These are phyloP conservation scores for Ustulina deusta DNA, from an alignment of 2,329 filamentous ascomycete genomes.

Conservation along the genomic window DNA sequence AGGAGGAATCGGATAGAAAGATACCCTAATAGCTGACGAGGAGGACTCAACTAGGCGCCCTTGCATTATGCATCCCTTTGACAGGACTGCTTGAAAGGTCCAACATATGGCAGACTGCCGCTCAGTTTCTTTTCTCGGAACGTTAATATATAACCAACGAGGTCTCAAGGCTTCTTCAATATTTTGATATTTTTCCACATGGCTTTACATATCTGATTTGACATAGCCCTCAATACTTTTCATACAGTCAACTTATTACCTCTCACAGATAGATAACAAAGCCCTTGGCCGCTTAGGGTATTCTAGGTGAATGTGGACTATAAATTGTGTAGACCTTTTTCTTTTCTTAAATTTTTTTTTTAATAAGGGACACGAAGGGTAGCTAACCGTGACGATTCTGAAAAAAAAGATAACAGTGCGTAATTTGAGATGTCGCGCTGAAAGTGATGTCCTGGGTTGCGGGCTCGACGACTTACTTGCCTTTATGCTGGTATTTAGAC, in stretches of 20 bases:
- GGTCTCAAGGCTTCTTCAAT: not conserved
- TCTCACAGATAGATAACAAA: not conserved
- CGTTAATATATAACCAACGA: constrained; percentile 13
- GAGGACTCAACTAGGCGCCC: constrained; percentile 1
- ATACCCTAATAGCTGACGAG: constrained; percentile 22
- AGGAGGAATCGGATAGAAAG: constrained; percentile 8
- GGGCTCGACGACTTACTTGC: too few relatives aligned
- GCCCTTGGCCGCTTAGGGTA: too few relatives aligned
- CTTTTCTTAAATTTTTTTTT: too few relatives aligned
- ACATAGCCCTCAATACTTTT: too few relatives aligned
- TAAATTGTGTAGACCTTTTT: too few relatives aligned
- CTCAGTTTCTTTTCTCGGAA: not conserved
- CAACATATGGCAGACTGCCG: constrained; percentile 3
- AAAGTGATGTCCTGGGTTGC: too few relatives aligned
- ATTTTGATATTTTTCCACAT: not conserved
- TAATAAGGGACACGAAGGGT: too few relatives aligned
- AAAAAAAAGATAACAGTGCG: too few relatives aligned
- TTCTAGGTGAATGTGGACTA: too few relatives aligned
- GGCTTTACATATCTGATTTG: not conserved
- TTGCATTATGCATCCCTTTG: not conserved
- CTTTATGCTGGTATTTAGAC: too few relatives aligned
- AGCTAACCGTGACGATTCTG: too few relatives aligned
- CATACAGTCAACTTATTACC: not conserved
- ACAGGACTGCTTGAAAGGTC: not conserved
- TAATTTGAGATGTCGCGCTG: too few relatives aligned